phyloP scores from a whole-genome alignment of 805 yeast species.

The Scheffersomyces stipitis region DNA sequence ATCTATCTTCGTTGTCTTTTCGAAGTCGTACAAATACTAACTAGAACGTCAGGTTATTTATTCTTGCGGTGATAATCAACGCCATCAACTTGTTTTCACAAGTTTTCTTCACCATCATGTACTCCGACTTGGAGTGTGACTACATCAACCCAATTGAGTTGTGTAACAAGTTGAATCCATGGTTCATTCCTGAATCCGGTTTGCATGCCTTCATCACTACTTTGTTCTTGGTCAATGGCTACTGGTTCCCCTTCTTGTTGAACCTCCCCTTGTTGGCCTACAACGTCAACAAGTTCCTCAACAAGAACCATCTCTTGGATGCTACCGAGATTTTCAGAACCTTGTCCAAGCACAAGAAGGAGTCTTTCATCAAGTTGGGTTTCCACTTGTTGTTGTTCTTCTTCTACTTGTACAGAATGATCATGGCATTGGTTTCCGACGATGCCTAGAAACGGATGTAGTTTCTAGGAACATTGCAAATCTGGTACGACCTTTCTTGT shows the following conservation, averaged over 20 bases:
- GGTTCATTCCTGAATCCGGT: slow-evolving; percentile 87
- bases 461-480: too few relatives aligned
- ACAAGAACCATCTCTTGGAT: slow-evolving; percentile 83
- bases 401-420: slow-evolving; percentile 94
- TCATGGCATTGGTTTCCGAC: slow-evolving; percentile 83
- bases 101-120: slow-evolving; percentile 93
- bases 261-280: slow-evolving; percentile 82
- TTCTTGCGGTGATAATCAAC: slow-evolving; percentile 77
- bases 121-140: slow-evolving; percentile 92
- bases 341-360: slow-evolving; percentile 87
- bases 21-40: slow-evolving; percentile 8
- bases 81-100: slow-evolving; percentile 87
- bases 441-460: too few relatives aligned
- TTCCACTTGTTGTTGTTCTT: slow-evolving; percentile 91
- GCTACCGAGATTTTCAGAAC: slow-evolving; percentile 98
- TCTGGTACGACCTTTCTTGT: too few relatives aligned
- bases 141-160: slow-evolving; percentile 96
- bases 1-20: too few relatives aligned
- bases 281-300: slow-evolving; percentile 76
- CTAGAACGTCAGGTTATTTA: slow-evolving; percentile 52
- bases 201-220: slow-evolving; percentile 71
- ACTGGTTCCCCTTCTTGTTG: slow-evolving; percentile 85
- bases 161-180: slow-evolving; percentile 87
- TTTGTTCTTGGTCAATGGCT: slow-evolving; percentile 79
- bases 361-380: slow-evolving; percentile 84